A percentile compares a stretch with the other conserved stretches of the same genome.
These are phyloP conservation scores for Pichia sp. DNA, from an alignment of 1,139 yeast genomes.

Conservation along the genomic window DNA sequence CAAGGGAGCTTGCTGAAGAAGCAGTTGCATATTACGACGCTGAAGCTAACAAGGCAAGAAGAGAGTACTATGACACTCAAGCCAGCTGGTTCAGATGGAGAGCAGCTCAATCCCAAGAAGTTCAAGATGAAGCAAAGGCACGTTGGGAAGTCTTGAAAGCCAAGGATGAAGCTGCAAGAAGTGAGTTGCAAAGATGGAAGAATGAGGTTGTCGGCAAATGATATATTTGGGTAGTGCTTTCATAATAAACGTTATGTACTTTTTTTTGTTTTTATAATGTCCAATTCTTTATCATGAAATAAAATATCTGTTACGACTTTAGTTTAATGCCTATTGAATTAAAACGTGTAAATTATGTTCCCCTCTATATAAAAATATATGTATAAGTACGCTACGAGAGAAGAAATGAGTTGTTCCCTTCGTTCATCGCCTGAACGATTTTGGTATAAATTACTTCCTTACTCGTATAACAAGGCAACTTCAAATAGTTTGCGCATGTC, in stretches of 20 bases:
- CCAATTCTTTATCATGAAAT: background rate
- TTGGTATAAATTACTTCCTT: constrained; percentile 54
- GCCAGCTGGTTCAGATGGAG: constrained; percentile 18
- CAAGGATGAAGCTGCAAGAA: constrained; percentile 14
- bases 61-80: constrained; percentile 17
- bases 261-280: background rate
- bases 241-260: background rate
- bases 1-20: constrained; percentile 29
- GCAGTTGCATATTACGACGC: constrained; percentile 22
- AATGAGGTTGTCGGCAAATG: background rate
- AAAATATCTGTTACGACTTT: background rate
- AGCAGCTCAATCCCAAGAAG: constrained; percentile 14
- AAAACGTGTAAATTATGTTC: too few relatives aligned
- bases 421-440: constrained; percentile 67
- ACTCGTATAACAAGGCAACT: constrained; percentile 76
- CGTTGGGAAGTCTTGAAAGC: constrained; percentile 12
- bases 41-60: constrained; percentile 13
- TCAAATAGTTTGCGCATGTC: constrained; percentile 96
- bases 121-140: constrained; percentile 17
- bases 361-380: too few relatives aligned
- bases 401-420: constrained; percentile 87
- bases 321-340: background rate
- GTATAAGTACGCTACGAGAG: constrained; percentile 41
- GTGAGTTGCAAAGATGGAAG: constrained; percentile 18
- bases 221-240: too few relatives aligned